Evolutionary conservation across 2,329 filamentous ascomycete species (phyloP).

Genomic region (Botrytis porri): DNA sequence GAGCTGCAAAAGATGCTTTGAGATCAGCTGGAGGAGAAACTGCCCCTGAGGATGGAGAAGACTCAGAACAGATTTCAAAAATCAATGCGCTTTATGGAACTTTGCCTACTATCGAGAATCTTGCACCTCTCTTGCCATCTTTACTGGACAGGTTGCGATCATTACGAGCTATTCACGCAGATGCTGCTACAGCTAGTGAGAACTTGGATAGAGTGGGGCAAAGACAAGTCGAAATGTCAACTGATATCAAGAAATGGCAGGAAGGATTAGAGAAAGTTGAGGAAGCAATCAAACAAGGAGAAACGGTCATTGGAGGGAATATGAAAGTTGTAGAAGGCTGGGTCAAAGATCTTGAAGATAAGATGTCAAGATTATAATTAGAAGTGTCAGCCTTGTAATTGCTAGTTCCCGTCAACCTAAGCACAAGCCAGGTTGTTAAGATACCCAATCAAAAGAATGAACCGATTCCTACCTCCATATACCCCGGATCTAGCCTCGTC

Average conservation of each 20-base stretch:
- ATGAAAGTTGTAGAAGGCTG: conserved; percentile 81
- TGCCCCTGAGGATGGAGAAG: conserved; percentile 48
- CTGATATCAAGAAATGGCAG: conserved; percentile 82
- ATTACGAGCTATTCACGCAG: conserved; percentile 78
- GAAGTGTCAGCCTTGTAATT: conserved; percentile 16
- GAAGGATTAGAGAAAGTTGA: conserved; percentile 79
- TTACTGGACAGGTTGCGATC: conserved; percentile 83
- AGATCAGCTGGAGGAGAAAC: conserved; percentile 40
- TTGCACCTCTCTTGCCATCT: conserved; percentile 80
- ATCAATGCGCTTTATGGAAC: conserved; percentile 90
- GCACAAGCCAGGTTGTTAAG: not conserved
- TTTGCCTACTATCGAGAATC: conserved; percentile 80
- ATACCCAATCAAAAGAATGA: conserved; percentile 21
- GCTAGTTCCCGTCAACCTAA: not conserved
- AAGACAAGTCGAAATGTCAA: conserved; percentile 76
- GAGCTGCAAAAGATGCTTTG: conserved; percentile 58
- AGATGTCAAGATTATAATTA: conserved; percentile 54
- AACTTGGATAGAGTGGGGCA: conserved; percentile 75
- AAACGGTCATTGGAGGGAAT: conserved; percentile 71
- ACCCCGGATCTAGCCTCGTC: conserved; percentile 12
- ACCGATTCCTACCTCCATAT: not conserved
- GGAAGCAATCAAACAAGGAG: conserved; percentile 65
- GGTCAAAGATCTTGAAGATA: conserved; percentile 82
- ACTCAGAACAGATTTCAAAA: conserved; percentile 74
- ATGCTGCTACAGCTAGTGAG: conserved; percentile 77